A percentile compares a stretch with the other conserved stretches of the same genome.
Conservation (phyloP, 148 eudicot genomes). For the Vaccinium macrocarpon region DNA sequence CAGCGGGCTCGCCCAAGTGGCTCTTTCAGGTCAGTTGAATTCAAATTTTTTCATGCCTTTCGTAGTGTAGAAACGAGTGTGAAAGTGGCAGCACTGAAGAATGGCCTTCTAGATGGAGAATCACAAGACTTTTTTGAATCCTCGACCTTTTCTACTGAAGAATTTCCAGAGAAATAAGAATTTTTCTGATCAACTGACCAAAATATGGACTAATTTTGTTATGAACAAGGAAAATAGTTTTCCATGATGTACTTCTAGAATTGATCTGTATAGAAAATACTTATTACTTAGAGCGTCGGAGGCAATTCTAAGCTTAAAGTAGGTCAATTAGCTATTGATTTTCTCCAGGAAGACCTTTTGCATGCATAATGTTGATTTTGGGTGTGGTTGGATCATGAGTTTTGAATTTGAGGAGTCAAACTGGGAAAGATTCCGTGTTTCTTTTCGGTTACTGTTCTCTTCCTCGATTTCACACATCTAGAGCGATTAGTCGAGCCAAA, state of each 20-base stretch:
- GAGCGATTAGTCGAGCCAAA: neutral
- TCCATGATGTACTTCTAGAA: neutral
- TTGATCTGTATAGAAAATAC: neutral
- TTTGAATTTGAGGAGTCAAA: neutral
- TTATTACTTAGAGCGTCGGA: neutral
- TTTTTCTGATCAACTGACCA: neutral
- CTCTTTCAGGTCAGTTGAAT: too few species aligned
- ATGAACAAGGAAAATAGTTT: neutral
- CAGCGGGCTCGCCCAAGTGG: too few species aligned
- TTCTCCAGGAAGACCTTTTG: neutral
- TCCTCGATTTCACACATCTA: neutral
- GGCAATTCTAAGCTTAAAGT: neutral
- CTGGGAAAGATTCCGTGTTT: neutral
- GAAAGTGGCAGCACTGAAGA: too few species aligned
- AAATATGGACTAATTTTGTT: neutral
- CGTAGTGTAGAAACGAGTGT: too few species aligned
- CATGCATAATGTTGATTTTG: neutral
- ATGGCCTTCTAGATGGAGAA: neutral
- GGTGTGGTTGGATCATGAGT: conserved; percentile 9
- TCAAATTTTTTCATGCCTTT: too few species aligned
- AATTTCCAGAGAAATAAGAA: neutral
- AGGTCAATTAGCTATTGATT: conserved; percentile 2
- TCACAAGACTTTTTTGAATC: neutral
- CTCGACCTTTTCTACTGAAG: neutral
- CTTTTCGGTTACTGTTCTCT: neutral